These are phyloP conservation scores for Terana coerulea DNA, from an alignment of 768 basidiomycete species.

Conservation along the genomic window DNA sequence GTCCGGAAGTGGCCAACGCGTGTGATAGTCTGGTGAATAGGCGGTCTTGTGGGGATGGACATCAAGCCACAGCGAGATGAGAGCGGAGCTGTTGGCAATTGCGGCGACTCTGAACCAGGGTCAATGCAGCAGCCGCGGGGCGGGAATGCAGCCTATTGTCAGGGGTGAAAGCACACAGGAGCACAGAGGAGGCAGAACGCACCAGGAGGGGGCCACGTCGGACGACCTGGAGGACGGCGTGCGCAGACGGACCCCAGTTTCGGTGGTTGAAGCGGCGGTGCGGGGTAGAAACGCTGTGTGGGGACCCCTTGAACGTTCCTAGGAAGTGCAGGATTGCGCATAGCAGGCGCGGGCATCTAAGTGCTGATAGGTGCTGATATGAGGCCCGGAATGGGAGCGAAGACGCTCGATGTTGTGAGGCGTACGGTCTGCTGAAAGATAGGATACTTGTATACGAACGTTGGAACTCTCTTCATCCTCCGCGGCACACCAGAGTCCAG, in stretches of 20 bases:
- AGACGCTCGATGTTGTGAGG: background rate
- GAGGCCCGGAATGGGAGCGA: slow-evolving; percentile 9
- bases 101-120: too few relatives aligned
- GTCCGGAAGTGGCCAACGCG: too few relatives aligned
- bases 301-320: slow-evolving; percentile 9
- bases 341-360: slow-evolving; percentile 2
- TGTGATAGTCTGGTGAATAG: too few relatives aligned
- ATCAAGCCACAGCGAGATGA: slow-evolving; percentile 5
- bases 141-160: background rate
- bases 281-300: background rate
- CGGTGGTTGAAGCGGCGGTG: background rate
- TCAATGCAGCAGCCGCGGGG: slow-evolving; percentile 1
- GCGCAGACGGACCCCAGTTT: too few relatives aligned
- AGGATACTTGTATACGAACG: background rate
- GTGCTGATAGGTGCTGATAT: slow-evolving; percentile 15
- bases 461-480: background rate
- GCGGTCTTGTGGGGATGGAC: slow-evolving; percentile 1
- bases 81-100: too few relatives aligned
- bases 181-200: background rate
- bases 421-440: slow-evolving; percentile 8
- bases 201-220: background rate
- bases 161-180: background rate
- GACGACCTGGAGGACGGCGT: background rate
- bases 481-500: background rate
- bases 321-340: background rate